phyloP scores from a whole-genome alignment of 2,329 filamentous ascomycete genomes.

The Phoma sp. region DNA sequence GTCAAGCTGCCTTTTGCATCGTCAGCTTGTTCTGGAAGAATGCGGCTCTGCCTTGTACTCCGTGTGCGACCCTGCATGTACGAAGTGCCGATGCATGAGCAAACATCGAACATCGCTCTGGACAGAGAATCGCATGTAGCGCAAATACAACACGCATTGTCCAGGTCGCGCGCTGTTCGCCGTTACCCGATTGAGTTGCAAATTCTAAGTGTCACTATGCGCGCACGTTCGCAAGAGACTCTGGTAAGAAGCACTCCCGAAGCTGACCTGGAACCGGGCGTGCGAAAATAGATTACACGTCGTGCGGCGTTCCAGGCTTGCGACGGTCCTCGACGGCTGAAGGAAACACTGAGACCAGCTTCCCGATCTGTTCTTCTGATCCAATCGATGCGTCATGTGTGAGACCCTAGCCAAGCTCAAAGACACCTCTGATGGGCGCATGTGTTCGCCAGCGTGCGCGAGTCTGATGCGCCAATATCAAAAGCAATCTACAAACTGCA shows the following conservation, averaged over 20 bases:
- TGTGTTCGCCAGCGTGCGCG: not conserved
- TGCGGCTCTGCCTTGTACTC: slow-evolving; percentile 11
- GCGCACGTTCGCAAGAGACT: not conserved
- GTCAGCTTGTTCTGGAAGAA: not conserved
- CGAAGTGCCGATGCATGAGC: not conserved
- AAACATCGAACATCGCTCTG: not conserved
- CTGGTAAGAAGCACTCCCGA: no score
- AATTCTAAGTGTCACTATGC: not conserved
- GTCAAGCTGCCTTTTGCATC: not conserved
- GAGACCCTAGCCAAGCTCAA: slow-evolving; percentile 14
- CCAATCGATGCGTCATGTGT: slow-evolving; percentile 19
- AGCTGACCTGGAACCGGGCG: not conserved
- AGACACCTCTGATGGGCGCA: not conserved
- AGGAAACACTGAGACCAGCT: slow-evolving; percentile 1
- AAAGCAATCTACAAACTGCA: not conserved
- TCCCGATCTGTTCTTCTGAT: slow-evolving; percentile 8
- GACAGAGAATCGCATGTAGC: not conserved
- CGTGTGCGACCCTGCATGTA: slow-evolving; percentile 11
- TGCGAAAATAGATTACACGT: slow-evolving; percentile 1
- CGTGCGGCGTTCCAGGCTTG: slow-evolving; percentile 6
- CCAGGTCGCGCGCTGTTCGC: not conserved
- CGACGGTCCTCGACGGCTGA: not conserved
- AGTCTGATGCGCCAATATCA: not conserved
- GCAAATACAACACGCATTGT: not conserved
- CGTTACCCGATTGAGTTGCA: not conserved